Percentiles rank a stretch among this genome's conserved stretches.
Conservation (phyloP, 495 filamentous ascomycete genomes). For the Aspergillus indologenus region DNA sequence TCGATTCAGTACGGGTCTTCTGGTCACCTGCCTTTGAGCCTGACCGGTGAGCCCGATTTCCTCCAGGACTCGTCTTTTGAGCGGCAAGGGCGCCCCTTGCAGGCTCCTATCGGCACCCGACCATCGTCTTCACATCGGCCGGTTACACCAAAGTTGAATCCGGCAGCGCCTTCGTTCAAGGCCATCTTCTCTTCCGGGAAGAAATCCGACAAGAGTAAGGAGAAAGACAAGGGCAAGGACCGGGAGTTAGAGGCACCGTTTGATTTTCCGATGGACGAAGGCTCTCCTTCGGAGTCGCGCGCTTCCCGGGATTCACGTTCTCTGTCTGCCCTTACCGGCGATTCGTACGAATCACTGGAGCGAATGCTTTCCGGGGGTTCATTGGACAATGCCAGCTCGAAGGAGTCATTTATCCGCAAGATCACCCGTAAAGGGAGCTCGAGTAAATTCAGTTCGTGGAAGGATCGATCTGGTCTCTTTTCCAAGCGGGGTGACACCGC, state of each 20-base stretch:
- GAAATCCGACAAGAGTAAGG: conserved; percentile 40
- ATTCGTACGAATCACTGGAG: conserved; percentile 75
- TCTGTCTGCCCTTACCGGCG: conserved; percentile 60
- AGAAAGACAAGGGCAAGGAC: conserved; percentile 33
- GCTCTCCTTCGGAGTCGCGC: conserved; percentile 61
- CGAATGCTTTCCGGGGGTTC: conserved; percentile 63
- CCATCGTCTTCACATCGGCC: conserved; percentile 53
- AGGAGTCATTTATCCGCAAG: conserved; percentile 66
- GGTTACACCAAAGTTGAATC: conserved; percentile 58
- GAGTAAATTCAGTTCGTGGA: conserved; percentile 74
- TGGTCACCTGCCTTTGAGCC: conserved; percentile 49
- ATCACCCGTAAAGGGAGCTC: conserved; percentile 77
- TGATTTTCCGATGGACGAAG: conserved; percentile 44
- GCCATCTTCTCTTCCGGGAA: conserved; percentile 44
- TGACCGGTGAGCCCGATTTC: conserved; percentile 47
- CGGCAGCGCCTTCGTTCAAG: conserved; percentile 58
- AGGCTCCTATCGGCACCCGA: conserved; percentile 54
- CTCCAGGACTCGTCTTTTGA: conserved; percentile 40
- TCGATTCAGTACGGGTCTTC: conserved; percentile 57
- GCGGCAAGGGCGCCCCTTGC: conserved; percentile 45
- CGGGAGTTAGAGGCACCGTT: conserved; percentile 33
- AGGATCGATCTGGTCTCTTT: conserved; percentile 60
- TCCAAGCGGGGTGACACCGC: conserved; percentile 60
- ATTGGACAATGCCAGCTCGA: conserved; percentile 56
- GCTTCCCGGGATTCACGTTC: conserved; percentile 60